Evolutionary conservation across 768 basidiomycete species (phyloP).

Genomic region (Tylopilus plumbeoviolaceoides): DNA sequence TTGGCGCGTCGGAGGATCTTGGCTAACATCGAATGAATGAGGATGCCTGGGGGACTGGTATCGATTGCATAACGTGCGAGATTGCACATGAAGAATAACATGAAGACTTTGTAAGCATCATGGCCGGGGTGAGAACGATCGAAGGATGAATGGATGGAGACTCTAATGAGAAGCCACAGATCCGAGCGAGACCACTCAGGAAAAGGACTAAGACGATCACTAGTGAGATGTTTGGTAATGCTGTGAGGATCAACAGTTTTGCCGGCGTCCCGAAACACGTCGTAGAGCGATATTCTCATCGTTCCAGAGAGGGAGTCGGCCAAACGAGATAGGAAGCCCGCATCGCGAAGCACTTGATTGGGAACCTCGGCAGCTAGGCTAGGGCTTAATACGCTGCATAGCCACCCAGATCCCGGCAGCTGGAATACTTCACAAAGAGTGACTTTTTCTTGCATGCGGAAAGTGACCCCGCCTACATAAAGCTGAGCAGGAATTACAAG

Average conservation of each 20-base stretch:
- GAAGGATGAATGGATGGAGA: not conserved
- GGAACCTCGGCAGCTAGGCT: not conserved
- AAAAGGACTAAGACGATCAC: no score
- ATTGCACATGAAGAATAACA: not conserved
- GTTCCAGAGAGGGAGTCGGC: not conserved
- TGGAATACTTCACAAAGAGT: not conserved
- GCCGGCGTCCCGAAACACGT: not conserved
- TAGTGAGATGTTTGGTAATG: not conserved
- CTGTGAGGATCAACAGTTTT: not conserved
- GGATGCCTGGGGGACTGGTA: not conserved
- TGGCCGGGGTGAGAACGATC: not conserved
- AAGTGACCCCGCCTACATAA: not conserved
- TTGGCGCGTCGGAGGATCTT: not conserved
- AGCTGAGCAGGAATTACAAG: no score
- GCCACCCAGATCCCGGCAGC: not conserved
- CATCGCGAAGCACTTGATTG: not conserved
- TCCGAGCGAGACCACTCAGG: not conserved
- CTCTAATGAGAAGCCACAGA: not conserved
- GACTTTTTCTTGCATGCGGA: not conserved
- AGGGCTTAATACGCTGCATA: not conserved
- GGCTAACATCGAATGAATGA: not conserved
- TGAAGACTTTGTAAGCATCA: not conserved
- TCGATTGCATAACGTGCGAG: not conserved
- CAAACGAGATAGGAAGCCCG: not conserved
- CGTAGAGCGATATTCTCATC: no score